These are phyloP conservation scores for Dactylellina haptotyla DNA, from an alignment of 2,329 filamentous ascomycete genomes.

Conservation along the genomic window DNA sequence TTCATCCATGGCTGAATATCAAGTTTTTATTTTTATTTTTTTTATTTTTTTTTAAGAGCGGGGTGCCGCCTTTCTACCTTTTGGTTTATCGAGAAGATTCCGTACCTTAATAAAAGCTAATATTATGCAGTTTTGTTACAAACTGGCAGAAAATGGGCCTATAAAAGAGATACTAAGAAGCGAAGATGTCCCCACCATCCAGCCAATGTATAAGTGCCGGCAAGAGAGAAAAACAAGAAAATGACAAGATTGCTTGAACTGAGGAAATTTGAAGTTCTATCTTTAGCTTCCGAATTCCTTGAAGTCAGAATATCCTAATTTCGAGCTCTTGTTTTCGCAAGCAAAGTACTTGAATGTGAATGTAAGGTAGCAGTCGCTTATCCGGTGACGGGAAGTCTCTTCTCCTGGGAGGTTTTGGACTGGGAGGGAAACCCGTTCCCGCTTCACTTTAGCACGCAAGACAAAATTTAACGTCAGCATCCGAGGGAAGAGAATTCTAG, in stretches of 20 bases:
- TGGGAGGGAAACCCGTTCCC: slow-evolving; percentile 40
- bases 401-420: slow-evolving; percentile 11
- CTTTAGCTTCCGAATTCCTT: background rate
- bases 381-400: slow-evolving; percentile 22
- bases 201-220: background rate
- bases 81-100: too few species aligned
- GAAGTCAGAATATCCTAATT: background rate
- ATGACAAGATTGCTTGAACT: background rate
- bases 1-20: too few species aligned
- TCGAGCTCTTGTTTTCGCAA: background rate
- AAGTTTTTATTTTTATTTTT: too few species aligned
- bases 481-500: slow-evolving; percentile 17
- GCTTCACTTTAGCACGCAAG: background rate
- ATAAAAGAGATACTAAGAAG: too few species aligned
- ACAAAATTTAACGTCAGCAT: slow-evolving; percentile 20
- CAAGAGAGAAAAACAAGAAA: background rate
- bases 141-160: background rate
- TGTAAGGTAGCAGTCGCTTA: slow-evolving; percentile 14
- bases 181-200: background rate
- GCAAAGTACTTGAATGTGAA: background rate
- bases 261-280: background rate
- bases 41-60: too few species aligned
- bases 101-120: too few species aligned
- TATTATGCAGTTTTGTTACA: too few species aligned
- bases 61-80: too few species aligned